Percentiles rank a stretch among this genome's conserved stretches.
Evolutionary conservation across 2,329 filamentous ascomycete genomes (phyloP).

Genomic region (Fusarium pseudocircinatum): DNA sequence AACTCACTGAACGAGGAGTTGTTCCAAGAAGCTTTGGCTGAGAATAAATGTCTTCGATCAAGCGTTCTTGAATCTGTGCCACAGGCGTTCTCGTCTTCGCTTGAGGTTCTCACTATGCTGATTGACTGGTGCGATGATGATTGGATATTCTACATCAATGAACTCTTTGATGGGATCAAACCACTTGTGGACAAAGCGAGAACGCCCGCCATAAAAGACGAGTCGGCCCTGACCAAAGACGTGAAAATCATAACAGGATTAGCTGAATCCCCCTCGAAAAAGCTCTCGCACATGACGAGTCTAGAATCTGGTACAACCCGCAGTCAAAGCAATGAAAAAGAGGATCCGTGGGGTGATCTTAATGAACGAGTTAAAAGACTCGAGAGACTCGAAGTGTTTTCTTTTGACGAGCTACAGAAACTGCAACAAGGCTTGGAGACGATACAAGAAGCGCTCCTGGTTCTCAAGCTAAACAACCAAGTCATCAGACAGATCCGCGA

Average conservation of each 20-base stretch:
- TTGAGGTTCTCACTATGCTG: slow-evolving; percentile 12
- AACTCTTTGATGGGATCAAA: neutral
- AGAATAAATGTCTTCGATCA: neutral
- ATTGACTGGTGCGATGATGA: slow-evolving; percentile 30
- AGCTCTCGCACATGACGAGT: neutral
- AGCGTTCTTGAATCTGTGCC: neutral
- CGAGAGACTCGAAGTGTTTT: neutral
- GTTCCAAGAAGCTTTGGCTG: neutral
- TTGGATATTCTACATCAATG: slow-evolving; percentile 29
- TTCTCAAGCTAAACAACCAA: slow-evolving; percentile 21
- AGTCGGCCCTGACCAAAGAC: neutral
- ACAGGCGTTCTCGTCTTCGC: neutral
- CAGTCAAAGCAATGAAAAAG: neutral
- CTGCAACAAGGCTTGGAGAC: slow-evolving; percentile 10
- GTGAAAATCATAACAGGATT: neutral
- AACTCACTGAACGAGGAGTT: slow-evolving; percentile 6
- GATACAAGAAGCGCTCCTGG: slow-evolving; percentile 16
- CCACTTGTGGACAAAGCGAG: neutral
- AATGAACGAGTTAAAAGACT: neutral
- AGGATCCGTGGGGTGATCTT: neutral
- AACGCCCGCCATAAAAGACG: neutral
- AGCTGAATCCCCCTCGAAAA: neutral
- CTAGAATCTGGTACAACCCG: neutral
- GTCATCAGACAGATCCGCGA: slow-evolving; percentile 22
- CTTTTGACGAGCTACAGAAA: slow-evolving; percentile 2